Base-by-base conservation (phyloP, 1,284 basidiomycete genomes). In the Irpex sp. region DNA sequence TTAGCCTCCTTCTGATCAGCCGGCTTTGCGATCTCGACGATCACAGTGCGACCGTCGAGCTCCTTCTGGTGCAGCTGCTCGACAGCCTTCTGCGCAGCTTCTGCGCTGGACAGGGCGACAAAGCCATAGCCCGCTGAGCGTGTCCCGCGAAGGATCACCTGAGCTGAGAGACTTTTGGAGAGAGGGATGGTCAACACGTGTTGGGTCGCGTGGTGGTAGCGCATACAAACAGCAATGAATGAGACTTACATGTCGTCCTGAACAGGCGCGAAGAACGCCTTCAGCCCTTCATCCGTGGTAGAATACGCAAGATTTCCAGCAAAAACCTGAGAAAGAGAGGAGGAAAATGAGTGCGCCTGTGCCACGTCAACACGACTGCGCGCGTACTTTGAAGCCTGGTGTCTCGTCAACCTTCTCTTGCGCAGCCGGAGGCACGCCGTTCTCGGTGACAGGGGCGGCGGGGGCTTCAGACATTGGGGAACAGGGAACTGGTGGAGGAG, bases 71-170 rank as follows among this genome's bases (percentile, higher is more conserved):
- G 84, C 73, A 97, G 89, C 72, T 83, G 78, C 67, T 94, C 90
- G 74, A 95, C 90, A 65, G 93, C 95, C 76, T 87, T 87, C 79
- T 94, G 83, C 66, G 91, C 93, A 72, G 93, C 90, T 75, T 92
- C 92, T 75, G 82, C 82, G 74, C 85, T 89, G 74, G 84, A 81
- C 78, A 94, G 85, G 67, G 91, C 87, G 75, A 95, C 93, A 75
- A 97, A 97, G 68, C 94, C 95, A 79, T 95, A 97, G 65, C 94
- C 94, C 71, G 93, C 89, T 66, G 92, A 90, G 74, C 91, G 88
- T 61, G 81, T 79, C 70, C 91, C 90, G 67, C 92, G 90, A 77
- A 86, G 79, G 76, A 94, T 93, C 76, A 94, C 86, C 77, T 92
- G 88, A 68, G 85, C 89, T 57, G 65, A 68, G 59, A 73, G 67